Evolutionary conservation across 1,284 basidiomycete species (phyloP), one percentile per base, ranked within the genome.

Genomic region (Gymnopus androsaceus): DNA sequence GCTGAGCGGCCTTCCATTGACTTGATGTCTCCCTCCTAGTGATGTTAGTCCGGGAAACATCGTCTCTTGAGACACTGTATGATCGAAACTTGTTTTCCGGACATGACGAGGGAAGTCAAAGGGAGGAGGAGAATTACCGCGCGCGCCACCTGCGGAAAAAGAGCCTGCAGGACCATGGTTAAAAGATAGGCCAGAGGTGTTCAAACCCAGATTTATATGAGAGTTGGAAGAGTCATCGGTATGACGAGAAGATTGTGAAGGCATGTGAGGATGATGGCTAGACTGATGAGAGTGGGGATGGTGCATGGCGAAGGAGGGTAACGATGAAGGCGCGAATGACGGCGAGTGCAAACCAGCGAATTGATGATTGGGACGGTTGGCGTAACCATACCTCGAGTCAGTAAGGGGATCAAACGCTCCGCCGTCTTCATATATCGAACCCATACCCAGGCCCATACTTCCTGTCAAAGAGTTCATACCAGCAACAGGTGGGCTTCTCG

Each of bases 1-100:
- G 46, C 83, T 79, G 61, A 83, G 71, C 28, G 88, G 85, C 65
- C 83, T 85, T 40, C 87, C 88, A 67, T 92, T 88, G 59, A 90
- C 83, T 68, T 91, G 89, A 72, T 91, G 89, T 52, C 89, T 77
- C 59, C 86, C 87, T 63, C 77, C 78, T 54, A 83, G 69, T 49
- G 78, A 80, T 5, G 34, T 21, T 27, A 21, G 17, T 7, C 25
- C 17, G 33, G 75, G 67, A 59, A 85, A 73, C 54, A 86, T 80
- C 41, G 82, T 83, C 61, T 89, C 83, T 63, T 82, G 82, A 36
- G 81, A 78, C 28, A 94, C 85, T 0, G 92, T 94, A 70, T 94
- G 93, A 72, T 95, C 93, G 68, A 94, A 95, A 70, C 90, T 93
- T 42, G 93, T 93, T 78, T 95, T 94, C 60, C 94, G 84, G 56